Conservation (phyloP, 352 stramenopile species). For the Pythium insidiosum region DNA sequence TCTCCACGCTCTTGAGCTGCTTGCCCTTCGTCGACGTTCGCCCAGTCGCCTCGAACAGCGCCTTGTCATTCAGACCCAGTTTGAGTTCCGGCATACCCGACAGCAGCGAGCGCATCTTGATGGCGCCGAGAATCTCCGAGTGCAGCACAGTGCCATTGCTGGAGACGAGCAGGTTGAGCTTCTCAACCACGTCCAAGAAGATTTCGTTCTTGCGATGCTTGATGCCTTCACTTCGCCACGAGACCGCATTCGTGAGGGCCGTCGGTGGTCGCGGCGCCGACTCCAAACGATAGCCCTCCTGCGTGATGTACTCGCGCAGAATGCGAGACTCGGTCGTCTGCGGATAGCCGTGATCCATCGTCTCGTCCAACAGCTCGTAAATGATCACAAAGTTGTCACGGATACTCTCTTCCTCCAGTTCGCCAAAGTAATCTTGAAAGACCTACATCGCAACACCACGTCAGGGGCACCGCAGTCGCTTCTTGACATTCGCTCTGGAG, state of each 20-base stretch:
- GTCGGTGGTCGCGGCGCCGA: conserved; percentile 90
- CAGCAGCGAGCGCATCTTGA: conserved; percentile 99
- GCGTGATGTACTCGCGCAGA: conserved; percentile 94
- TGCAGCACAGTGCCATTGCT: conserved; percentile 97
- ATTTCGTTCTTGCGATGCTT: conserved; percentile 99
- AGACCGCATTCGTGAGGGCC: conserved; percentile 98
- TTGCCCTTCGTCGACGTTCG: conserved; percentile 87
- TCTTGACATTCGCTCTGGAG: too few relatives aligned
- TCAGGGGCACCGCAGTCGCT: background rate
- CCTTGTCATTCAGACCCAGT: conserved; percentile 99
- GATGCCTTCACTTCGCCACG: conserved; percentile 98
- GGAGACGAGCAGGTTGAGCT: conserved; percentile 94
- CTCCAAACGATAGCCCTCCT: conserved; percentile 95
- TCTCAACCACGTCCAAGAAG: conserved; percentile 99
- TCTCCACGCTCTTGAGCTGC: conserved; percentile 86
- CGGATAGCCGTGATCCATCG: too few relatives aligned
- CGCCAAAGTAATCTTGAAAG: conserved; percentile 99
- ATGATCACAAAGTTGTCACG: conserved; percentile 99
- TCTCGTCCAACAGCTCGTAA: too few relatives aligned
- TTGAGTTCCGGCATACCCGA: conserved; percentile 99
- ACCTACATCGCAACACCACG: conserved; percentile 72
- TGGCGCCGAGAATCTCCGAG: conserved; percentile 96
- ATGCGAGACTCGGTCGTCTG: conserved; percentile 91
- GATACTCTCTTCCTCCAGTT: conserved; percentile 98
- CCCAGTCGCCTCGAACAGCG: conserved; percentile 98